Evolutionary conservation across 202 grass and related monocot species (phyloP).

Genomic region (Brachypodium distachyon): DNA sequence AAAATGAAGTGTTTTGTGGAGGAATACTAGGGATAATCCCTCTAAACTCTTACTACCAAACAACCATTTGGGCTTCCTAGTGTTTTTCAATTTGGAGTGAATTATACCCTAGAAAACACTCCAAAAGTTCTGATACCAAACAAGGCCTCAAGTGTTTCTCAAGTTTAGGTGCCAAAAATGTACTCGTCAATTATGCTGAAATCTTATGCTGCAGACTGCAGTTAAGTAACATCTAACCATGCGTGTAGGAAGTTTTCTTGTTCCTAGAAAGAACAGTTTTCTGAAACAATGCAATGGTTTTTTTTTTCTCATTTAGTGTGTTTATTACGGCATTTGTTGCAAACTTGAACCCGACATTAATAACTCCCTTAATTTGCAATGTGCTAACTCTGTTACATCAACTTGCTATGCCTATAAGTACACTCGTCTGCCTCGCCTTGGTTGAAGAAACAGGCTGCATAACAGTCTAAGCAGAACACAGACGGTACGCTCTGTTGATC

Average conservation of each 20-base stretch:
- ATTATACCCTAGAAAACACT: too few species aligned
- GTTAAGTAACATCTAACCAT: not conserved
- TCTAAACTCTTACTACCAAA: too few species aligned
- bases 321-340: not conserved
- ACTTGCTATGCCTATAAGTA: conserved; percentile 13
- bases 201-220: not conserved
- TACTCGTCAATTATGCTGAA: not conserved
- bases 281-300: not conserved
- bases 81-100: too few species aligned
- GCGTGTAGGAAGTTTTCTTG: not conserved
- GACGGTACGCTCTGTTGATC: too few species aligned
- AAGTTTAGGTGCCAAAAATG: not conserved
- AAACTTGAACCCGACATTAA: not conserved
- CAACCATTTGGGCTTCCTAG: too few species aligned
- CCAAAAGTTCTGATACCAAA: too few species aligned
- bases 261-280: too few species aligned
- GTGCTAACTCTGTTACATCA: not conserved
- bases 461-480: too few species aligned
- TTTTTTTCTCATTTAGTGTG: not conserved
- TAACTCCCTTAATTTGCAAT: not conserved
- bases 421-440: not conserved
- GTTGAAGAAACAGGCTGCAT: not conserved
- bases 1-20: too few species aligned
- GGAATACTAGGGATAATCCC: too few species aligned
- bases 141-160: too few species aligned